Conservation (phyloP, 1,284 basidiomycete species). For the Boletus semigastroideus region DNA sequence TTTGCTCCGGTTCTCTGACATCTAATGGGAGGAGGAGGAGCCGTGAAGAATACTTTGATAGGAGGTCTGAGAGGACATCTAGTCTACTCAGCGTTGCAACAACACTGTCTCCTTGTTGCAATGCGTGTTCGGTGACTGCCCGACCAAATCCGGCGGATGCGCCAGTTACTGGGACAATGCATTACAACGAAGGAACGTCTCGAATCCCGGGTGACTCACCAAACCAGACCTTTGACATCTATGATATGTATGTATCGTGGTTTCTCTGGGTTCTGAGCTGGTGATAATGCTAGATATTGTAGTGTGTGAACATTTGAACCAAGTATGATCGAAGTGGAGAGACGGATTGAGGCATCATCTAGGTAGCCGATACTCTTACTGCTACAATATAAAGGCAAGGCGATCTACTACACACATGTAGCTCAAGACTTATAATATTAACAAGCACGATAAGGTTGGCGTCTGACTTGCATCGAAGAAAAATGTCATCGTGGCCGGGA, state of each 20-base stretch:
- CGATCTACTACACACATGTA: too few relatives aligned
- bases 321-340: too few relatives aligned
- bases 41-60: constrained; percentile 33
- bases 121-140: constrained; percentile 24
- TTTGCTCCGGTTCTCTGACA: constrained; percentile 20
- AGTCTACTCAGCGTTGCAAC: constrained; percentile 24
- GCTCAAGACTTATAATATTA: too few relatives aligned
- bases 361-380: too few relatives aligned
- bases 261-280: too few relatives aligned
- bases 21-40: constrained; percentile 41
- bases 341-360: too few relatives aligned
- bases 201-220: constrained; percentile 11
- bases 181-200: neutral
- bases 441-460: too few relatives aligned
- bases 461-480: too few relatives aligned
- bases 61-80: constrained; percentile 19
- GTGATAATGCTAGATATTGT: too few relatives aligned
- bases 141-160: constrained; percentile 29
- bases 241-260: neutral
- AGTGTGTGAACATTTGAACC: too few relatives aligned
- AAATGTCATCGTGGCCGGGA: neutral
- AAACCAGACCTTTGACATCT: constrained; percentile 26
- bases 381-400: too few relatives aligned
- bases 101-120: constrained; percentile 27
- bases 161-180: constrained; percentile 22